Conservation (phyloP, 2,329 filamentous ascomycete species). For the Didymella glomerata region DNA sequence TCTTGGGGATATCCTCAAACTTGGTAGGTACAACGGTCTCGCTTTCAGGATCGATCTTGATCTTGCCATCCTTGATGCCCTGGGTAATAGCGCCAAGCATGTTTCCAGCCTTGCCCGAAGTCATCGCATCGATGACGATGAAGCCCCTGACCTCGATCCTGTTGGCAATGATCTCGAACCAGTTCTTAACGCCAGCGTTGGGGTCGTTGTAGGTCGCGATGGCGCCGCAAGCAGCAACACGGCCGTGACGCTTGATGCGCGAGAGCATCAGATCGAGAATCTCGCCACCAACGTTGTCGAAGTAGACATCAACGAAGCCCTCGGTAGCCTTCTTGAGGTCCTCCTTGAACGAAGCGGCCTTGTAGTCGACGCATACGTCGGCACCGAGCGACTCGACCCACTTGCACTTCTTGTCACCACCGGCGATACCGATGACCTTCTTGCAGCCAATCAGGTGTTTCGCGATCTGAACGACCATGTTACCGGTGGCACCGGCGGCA, state of each 20-base stretch:
- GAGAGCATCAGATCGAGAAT: conserved; percentile 59
- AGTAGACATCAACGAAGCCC: conserved; percentile 62
- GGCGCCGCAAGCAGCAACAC: conserved; percentile 56
- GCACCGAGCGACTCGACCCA: conserved; percentile 62
- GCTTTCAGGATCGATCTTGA: conserved; percentile 55
- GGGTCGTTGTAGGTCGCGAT: conserved; percentile 55
- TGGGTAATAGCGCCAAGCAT: conserved; percentile 38
- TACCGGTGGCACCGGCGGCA: conserved; percentile 79
- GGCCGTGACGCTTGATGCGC: conserved; percentile 53
- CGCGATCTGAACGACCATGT: conserved; percentile 69
- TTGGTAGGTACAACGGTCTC: conserved; percentile 58
- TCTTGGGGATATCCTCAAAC: conserved; percentile 61
- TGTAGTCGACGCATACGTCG: conserved; percentile 65
- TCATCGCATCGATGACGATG: conserved; percentile 54
- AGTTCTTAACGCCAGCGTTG: conserved; percentile 51
- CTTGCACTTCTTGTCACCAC: conserved; percentile 61
- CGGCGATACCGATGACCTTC: conserved; percentile 62
- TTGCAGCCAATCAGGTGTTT: conserved; percentile 59
- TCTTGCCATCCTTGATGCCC: conserved; percentile 56
- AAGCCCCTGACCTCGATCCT: conserved; percentile 56
- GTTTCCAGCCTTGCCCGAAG: conserved; percentile 36
- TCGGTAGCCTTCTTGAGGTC: conserved; percentile 59
- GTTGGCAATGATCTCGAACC: conserved; percentile 55
- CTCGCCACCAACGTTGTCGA: conserved; percentile 61
- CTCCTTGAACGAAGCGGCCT: conserved; percentile 56